A percentile compares a stretch with the other conserved stretches of the same genome.
phyloP scores from a whole-genome alignment of 2,329 filamentous ascomycete genomes.

The Alternaria solani region DNA sequence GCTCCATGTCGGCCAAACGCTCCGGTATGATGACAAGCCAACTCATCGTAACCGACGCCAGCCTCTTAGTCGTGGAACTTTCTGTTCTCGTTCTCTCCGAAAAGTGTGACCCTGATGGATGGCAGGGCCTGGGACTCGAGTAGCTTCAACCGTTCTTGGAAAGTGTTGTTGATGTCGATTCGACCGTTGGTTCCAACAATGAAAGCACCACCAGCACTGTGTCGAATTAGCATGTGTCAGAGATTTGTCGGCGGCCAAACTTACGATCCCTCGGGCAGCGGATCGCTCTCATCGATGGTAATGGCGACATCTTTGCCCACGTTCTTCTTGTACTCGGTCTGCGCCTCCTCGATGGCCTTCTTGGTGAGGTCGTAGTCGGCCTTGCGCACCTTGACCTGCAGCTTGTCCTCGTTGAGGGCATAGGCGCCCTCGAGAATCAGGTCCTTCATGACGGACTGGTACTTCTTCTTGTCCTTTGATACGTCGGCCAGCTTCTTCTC shows the following conservation, averaged over 20 bases:
- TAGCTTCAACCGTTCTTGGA: constrained; percentile 87
- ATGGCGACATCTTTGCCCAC: constrained; percentile 73
- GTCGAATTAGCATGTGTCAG: constrained; percentile 13
- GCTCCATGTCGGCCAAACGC: constrained; percentile 1
- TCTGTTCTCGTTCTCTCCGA: constrained; percentile 93
- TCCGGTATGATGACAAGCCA: background rate
- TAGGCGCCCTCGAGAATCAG: constrained; percentile 91
- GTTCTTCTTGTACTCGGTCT: constrained; percentile 84
- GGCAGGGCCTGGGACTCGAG: constrained; percentile 87
- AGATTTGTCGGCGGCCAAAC: constrained; percentile 44
- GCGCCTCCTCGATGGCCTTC: constrained; percentile 79
- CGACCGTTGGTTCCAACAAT: constrained; percentile 86
- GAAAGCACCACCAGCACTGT: constrained; percentile 81
- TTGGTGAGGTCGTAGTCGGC: constrained; percentile 78
- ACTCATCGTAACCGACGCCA: background rate
- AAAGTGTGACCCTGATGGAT: constrained; percentile 82
- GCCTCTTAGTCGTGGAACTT: constrained; percentile 84
- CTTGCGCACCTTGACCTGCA: constrained; percentile 79
- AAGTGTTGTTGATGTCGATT: constrained; percentile 98
- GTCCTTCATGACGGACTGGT: constrained; percentile 78
- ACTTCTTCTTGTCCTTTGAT: constrained; percentile 74
- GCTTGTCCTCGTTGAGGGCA: constrained; percentile 80
- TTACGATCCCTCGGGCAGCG: constrained; percentile 83
- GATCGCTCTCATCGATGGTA: constrained; percentile 78
- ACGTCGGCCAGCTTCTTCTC: constrained; percentile 73